phyloP scores from a whole-genome alignment of 2,329 filamentous ascomycete species.

The Cyphellophora attinorum region DNA sequence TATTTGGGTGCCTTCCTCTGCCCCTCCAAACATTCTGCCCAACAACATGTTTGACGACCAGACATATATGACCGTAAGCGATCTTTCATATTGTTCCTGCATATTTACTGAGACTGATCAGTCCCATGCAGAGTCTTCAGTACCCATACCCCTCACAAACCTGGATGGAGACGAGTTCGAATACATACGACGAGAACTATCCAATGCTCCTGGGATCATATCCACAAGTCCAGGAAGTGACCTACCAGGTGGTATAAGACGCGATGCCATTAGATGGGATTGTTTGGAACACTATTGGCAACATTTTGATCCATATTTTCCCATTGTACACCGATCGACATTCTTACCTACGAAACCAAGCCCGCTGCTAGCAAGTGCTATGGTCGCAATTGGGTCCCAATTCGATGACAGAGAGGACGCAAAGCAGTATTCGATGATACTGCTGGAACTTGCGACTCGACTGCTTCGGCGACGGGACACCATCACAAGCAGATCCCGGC shows the following conservation, averaged over 20 bases:
- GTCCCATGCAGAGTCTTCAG: constrained; percentile 23
- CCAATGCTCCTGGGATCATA: constrained; percentile 25
- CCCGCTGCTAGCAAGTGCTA: constrained; percentile 23
- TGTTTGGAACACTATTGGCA: constrained; percentile 27
- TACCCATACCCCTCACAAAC: constrained; percentile 30
- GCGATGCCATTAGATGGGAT: constrained; percentile 26
- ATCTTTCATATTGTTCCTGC: constrained; percentile 13
- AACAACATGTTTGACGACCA: constrained; percentile 17
- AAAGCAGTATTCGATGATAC: constrained; percentile 23
- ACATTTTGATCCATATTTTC: constrained; percentile 26
- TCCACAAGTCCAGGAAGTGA: constrained; percentile 24
- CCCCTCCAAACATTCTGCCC: constrained; percentile 16
- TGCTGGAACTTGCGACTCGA: constrained; percentile 25
- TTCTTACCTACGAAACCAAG: constrained; percentile 24
- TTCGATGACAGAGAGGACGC: constrained; percentile 25
- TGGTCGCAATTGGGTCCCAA: constrained; percentile 27
- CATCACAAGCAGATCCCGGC: constrained; percentile 24
- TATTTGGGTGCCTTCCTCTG: constrained; percentile 15
- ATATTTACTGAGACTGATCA: constrained; percentile 21
- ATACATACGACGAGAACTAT: constrained; percentile 28
- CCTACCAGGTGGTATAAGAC: constrained; percentile 16
- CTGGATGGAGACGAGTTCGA: constrained; percentile 29
- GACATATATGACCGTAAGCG: constrained; percentile 17
- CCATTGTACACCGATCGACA: constrained; percentile 24
- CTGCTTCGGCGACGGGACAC: constrained; percentile 21